Base-by-base conservation (phyloP, 1,139 yeast genomes). In the Debaryomyces nepalensis region DNA sequence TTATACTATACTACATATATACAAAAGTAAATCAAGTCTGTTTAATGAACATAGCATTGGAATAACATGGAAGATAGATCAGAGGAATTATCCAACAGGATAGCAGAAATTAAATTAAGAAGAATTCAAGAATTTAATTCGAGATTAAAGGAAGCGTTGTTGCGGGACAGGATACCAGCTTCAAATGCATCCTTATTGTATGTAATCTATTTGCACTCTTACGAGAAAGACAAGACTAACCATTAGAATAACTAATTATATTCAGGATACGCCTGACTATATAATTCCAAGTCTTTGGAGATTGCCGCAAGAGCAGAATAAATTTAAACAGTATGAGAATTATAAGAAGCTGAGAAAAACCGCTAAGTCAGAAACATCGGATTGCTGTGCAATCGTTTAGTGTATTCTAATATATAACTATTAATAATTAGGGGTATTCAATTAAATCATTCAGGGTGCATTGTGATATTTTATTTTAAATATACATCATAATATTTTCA, bases 111-210 rank as follows among this genome's bases (percentile, higher is more conserved):
- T 47, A 84, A 84, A 61, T 67, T 85, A 39, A 82, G 78, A 54
- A 70, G 95, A 48, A 76, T 85, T 23, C 73, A 75, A 43, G 86
- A 83, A 52, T 69, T 84, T 37, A 84, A 84, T 56, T 59, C 64
- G 9, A 75, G 80, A 44, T 64, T 86, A 33, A 77, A 73, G 48
- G 73, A 73, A 26, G 79, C 82, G 39, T 61, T 87, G 34, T 59
- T 72, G 6, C 65, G 80, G 42, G 83, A 84, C 6, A 65, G 95
- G 45, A 79, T 84, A 7, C 80, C 84, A 27, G 87, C 89, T 3
- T 83, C 89, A 12, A 79, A 79, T 49, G 87, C 89, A 5, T 79
- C 87, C 32, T 63, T 75, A 32, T 53, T 63, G 65, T 64, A 59
- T 29, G 70, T 64, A 46, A 23, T 38, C 6, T 21, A 9, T 18